Evolutionary conservation across 1,284 basidiomycete species (phyloP).

Genomic region (Anthracocystis setariae): DNA sequence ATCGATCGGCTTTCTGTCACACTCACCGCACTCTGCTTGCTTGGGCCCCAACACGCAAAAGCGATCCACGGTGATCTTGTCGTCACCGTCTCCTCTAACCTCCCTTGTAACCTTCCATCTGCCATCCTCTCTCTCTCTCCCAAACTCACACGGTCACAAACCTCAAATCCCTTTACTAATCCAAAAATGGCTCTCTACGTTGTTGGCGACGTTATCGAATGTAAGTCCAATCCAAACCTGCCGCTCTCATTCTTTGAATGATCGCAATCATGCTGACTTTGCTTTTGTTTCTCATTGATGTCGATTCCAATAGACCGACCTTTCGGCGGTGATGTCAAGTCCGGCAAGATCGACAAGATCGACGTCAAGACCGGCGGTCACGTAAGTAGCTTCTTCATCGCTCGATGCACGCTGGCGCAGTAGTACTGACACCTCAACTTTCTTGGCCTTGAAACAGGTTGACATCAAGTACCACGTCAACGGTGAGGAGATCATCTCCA

Average conservation of each 20-base stretch:
- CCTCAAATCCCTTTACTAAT: not conserved
- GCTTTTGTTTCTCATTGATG: not conserved
- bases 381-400: constrained; percentile 36
- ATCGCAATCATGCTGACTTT: constrained; percentile 1
- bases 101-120: constrained; percentile 8
- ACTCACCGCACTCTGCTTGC: not conserved
- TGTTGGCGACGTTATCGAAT: constrained; percentile 59
- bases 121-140: not conserved
- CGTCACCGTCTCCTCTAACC: not conserved
- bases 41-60: constrained; percentile 2
- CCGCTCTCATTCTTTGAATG: not conserved
- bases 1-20: constrained; percentile 39
- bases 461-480: constrained; percentile 63
- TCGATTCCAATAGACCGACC: constrained; percentile 44
- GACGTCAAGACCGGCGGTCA: constrained; percentile 60
- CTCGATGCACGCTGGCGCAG: not conserved
- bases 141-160: not conserved
- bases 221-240: constrained; percentile 25
- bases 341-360: constrained; percentile 63
- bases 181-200: constrained; percentile 58
- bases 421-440: not conserved
- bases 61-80: constrained; percentile 1
- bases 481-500: constrained; percentile 59
- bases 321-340: constrained; percentile 60
- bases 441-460: constrained; percentile 29